phyloP scores from a whole-genome alignment of 1,139 yeast genomes.

The Candida glucosophila region DNA sequence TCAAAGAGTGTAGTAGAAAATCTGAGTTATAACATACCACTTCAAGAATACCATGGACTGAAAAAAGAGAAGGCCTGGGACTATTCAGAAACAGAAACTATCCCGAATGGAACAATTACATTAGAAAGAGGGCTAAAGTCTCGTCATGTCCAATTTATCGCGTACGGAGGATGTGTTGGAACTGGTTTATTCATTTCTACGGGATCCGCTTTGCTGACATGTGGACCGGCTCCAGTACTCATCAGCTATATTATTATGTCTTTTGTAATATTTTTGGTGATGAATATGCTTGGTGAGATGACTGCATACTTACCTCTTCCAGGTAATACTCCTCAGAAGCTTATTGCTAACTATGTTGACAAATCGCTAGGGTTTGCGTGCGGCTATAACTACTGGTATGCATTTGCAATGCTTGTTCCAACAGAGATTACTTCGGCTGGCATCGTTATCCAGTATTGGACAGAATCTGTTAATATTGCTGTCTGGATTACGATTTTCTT shows the following conservation, averaged over 20 bases:
- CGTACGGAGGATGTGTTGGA: constrained; percentile 47
- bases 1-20: too few species aligned
- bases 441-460: constrained; percentile 56
- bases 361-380: constrained; percentile 70
- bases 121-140: constrained; percentile 57
- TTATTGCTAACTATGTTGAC: constrained; percentile 60
- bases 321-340: too few species aligned
- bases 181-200: constrained; percentile 70
- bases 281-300: constrained; percentile 69
- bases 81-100: too few species aligned
- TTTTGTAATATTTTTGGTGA: constrained; percentile 54
- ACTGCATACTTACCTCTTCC: constrained; percentile 64
- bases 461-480: constrained; percentile 44
- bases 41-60: too few species aligned
- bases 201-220: constrained; percentile 51
- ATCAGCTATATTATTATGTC: constrained; percentile 58
- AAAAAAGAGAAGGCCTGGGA: too few species aligned
- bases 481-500: constrained; percentile 51
- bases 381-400: constrained; percentile 54
- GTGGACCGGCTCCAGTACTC: constrained; percentile 65
- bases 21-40: too few species aligned
- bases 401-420: constrained; percentile 57
- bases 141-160: constrained; percentile 68
- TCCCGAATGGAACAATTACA: too few species aligned
- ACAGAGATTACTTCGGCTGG: constrained; percentile 56